Evolutionary conservation across 2,329 filamentous ascomycete genomes (phyloP).

Genomic region (Aschersonia sp.): DNA sequence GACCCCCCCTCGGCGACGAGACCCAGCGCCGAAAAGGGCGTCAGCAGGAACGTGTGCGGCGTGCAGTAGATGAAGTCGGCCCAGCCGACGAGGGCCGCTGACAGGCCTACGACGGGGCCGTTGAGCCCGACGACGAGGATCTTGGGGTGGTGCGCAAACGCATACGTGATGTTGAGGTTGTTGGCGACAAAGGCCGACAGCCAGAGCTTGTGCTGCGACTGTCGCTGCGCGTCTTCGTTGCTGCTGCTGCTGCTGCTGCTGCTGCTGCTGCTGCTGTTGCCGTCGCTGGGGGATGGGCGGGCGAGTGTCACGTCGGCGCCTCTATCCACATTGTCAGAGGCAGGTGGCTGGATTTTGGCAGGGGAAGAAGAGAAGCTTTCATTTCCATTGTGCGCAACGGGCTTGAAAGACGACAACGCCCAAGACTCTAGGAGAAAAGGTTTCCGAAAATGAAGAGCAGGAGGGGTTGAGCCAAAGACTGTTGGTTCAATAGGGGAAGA

Average conservation of each 20-base stretch:
- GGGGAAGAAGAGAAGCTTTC: too few relatives aligned
- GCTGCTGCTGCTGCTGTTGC: neutral
- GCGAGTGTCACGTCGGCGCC: conserved; percentile 61
- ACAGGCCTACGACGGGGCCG: conserved; percentile 78
- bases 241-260: neutral
- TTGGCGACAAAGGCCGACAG: conserved; percentile 62
- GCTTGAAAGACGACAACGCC: too few relatives aligned
- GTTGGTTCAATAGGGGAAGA: too few relatives aligned
- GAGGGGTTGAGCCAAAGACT: too few relatives aligned
- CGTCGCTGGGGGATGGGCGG: conserved; percentile 16
- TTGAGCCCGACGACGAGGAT: conserved; percentile 85
- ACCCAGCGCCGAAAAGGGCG: conserved; percentile 80
- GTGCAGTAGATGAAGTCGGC: conserved; percentile 87
- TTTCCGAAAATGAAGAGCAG: too few relatives aligned
- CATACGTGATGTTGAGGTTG: conserved; percentile 80
- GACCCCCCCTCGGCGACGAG: conserved; percentile 82
- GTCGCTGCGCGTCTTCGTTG: conserved; percentile 15
- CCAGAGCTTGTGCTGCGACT: conserved; percentile 36
- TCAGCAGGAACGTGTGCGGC: conserved; percentile 72
- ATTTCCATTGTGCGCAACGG: too few relatives aligned
- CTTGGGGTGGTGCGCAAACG: conserved; percentile 89
- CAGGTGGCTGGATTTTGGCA: neutral
- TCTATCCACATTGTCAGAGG: conserved; percentile 25
- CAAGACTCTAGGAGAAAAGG: too few relatives aligned
- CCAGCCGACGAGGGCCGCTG: conserved; percentile 67